Evolutionary conservation across 148 eudicot species (phyloP), one percentile per base, ranked within the genome.

Genomic region (Rhododendron williamsianum): DNA sequence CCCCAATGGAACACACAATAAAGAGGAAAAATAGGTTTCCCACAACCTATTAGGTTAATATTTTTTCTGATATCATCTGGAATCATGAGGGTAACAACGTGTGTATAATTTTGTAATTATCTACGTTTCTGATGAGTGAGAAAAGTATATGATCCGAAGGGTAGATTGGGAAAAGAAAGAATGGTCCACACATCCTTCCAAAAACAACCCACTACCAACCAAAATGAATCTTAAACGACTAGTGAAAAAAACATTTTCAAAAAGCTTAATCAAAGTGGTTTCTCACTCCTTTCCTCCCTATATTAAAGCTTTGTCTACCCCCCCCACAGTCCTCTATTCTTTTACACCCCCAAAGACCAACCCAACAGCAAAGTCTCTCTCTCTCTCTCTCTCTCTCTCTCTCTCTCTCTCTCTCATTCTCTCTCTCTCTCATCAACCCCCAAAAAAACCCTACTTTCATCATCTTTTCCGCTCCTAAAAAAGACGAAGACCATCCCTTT

Each of bases 361-460:
- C 48, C 86, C 86, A 60, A 84, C 81, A 12, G 30, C 74, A 6
- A 41, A 41, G 45, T 30, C 69, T 23, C n/a, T 35, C 38, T 86
- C 45, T 86, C 38, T 86, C 45, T 86, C 63, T 36, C 23, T 67
- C 21, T 80, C 52, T 56, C 83, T 36, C 87, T 82, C 76, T 48
- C 78, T 30, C 69, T 23, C n/a, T 35, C 38, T 86, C 45, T 86
- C 38, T 86, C 45, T 86, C 63, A 69, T 58, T 36, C 23, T 67
- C 21, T 80, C 52, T 56, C 83, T 36, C 87, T 82, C 76, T 48
- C 78, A 56, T 56, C 63, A 56, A 56, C 63, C 63, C 23, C 63
- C 52, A 76, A 73, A 69, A 86, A 88, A 88, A 88, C 69, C 90
- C 86, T 46, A 86, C 88, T 87, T 90, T 83, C 78, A 54, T 84